Conservation (phyloP, 805 yeast species). For the Pachysolen tannophilus region DNA sequence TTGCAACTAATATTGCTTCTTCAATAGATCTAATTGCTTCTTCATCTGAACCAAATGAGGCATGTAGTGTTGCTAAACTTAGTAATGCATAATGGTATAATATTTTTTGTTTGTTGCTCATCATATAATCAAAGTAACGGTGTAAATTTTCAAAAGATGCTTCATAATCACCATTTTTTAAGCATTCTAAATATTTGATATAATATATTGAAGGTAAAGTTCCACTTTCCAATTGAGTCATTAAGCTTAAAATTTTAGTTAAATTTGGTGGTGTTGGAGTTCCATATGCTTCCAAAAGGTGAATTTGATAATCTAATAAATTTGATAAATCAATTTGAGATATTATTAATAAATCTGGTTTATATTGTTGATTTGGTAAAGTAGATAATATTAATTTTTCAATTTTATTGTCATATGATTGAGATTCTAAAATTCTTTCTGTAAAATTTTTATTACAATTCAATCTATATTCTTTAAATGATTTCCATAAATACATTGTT, state of each 20-base stretch:
- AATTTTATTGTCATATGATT: constrained; percentile 12
- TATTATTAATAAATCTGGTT: constrained; percentile 22
- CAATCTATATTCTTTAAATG: constrained; percentile 28
- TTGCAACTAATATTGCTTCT: constrained; percentile 81
- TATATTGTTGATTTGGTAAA: not conserved
- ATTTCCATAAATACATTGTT: constrained; percentile 31
- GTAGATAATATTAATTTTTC: constrained; percentile 4
- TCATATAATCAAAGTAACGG: constrained; percentile 65
- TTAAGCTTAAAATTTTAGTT: constrained; percentile 29
- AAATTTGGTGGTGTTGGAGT: constrained; percentile 39
- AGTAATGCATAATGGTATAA: constrained; percentile 74
- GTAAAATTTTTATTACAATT: constrained; percentile 13
- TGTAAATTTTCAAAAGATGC: constrained; percentile 51
- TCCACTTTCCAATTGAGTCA: constrained; percentile 40
- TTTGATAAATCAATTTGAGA: constrained; percentile 44
- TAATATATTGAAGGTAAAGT: constrained; percentile 42
- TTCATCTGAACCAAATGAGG: constrained; percentile 53
- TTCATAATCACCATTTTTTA: constrained; percentile 53
- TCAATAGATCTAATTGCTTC: constrained; percentile 75
- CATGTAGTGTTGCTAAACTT: constrained; percentile 64
- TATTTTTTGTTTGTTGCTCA: constrained; percentile 52
- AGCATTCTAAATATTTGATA: constrained; percentile 51
- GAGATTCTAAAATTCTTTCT: constrained; percentile 15
- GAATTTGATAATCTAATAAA: constrained; percentile 45
- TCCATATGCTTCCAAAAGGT: constrained; percentile 42